phyloP scores from a whole-genome alignment of 2,329 filamentous ascomycete genomes.

The Helotiales sp. region DNA sequence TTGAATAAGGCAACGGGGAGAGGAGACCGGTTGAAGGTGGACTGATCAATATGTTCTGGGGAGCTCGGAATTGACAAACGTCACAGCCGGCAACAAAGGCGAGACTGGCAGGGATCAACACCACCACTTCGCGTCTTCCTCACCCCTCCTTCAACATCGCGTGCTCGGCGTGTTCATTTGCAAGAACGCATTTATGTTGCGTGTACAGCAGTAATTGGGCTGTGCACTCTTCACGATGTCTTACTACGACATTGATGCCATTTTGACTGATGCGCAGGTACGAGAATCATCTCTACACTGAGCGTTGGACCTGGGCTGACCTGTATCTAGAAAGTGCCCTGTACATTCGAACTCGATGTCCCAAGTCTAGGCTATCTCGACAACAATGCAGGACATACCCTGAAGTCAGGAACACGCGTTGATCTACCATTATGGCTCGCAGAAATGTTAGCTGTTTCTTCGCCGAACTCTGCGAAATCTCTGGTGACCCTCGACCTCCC shows the following conservation, averaged over 20 bases:
- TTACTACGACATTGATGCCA: constrained; percentile 84
- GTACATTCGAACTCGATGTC: constrained; percentile 89
- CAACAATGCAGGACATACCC: constrained; percentile 68
- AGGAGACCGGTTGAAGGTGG: constrained; percentile 1
- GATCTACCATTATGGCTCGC: constrained; percentile 91
- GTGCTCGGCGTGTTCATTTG: not conserved
- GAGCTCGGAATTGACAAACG: constrained; percentile 12
- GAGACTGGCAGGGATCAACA: constrained; percentile 18
- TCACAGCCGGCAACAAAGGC: constrained; percentile 16
- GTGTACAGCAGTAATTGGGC: not conserved
- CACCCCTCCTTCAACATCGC: not conserved
- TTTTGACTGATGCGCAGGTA: constrained; percentile 82
- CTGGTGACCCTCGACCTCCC: constrained; percentile 83
- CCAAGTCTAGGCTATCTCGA: constrained; percentile 87
- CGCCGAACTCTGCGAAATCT: constrained; percentile 46
- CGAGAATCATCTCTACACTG: constrained; percentile 8
- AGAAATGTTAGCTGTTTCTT: constrained; percentile 82
- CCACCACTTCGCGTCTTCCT: constrained; percentile 13
- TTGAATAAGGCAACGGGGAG: constrained; percentile 5
- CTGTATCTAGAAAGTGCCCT: constrained; percentile 77
- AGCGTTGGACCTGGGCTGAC: constrained; percentile 15
- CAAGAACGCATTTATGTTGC: constrained; percentile 1
- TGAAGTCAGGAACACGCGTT: constrained; percentile 79
- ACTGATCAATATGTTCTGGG: constrained; percentile 3
- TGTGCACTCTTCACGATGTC: constrained; percentile 51